Evolutionary conservation across 2,329 filamentous ascomycete genomes (phyloP), one percentile per base, ranked within the genome.

Genomic region (Endothia cerciana): DNA sequence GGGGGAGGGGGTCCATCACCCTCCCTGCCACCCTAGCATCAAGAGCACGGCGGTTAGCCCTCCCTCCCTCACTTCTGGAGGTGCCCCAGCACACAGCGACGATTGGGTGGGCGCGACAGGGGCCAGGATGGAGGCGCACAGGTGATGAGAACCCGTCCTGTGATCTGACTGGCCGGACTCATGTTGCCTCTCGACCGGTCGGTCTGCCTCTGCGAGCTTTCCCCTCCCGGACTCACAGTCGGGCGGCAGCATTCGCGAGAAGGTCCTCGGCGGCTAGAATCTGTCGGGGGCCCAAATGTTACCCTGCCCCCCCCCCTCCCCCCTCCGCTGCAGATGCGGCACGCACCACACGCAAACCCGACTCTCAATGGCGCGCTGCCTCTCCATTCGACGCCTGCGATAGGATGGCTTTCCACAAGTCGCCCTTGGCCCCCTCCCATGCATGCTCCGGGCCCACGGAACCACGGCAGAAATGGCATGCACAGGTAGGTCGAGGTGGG

Each of bases 81-180:
- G 58, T 55, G 30, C 4, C 4, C 28, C 25, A n/a, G 30, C 36
- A 13, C 45, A 13, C 11, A 11, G 3, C 15, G 13, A 22, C 41
- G 2, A 67, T 65, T 65, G 65, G 65, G 58, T 51, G 10, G 22
- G 36, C 6, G 36, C n/a, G 53, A 60, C 65, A 67, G 65, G 65
- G 65, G 51, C 51, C 45, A 40, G 65, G 62, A 57, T 56, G 8
- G 45, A 64, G 58, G 41, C 65, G 65, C 65, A 65, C 19, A 28
- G n/a, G 13, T 19, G 13, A 11, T 47, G 58, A 58, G 43, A n/a
- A n/a, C 58, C 63, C 47, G 13, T 30, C 19, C 28, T 41, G 57
- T 41, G 17, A 36, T 51, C 43, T 65, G 51, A 65, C 28, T 67
- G 63, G 65, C 17, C 58, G 4, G 30, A 11, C 22, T n/a, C 19